Evolutionary conservation across 257 asterid genomes (phyloP).

Genomic region (Verbascum thapsus): DNA sequence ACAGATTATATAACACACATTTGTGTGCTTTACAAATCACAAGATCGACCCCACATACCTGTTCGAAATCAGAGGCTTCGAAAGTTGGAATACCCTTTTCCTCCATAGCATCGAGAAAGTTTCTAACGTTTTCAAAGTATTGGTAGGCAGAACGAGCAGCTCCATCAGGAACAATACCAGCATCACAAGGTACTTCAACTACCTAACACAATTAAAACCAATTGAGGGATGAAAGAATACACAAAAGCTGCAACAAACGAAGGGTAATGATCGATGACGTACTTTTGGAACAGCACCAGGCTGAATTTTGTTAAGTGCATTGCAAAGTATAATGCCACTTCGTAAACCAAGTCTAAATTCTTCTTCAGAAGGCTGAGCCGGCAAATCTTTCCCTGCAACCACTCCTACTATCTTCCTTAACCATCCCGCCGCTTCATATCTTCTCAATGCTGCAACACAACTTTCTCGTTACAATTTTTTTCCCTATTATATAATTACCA

Average conservation of each 20-base stretch:
- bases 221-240: conserved; percentile 8
- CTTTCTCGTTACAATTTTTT: conserved; percentile 21
- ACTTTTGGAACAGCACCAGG: conserved; percentile 80
- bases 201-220: conserved; percentile 47
- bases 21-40: neutral
- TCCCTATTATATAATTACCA: conserved; percentile 8
- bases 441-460: conserved; percentile 68
- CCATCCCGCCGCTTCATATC: conserved; percentile 84
- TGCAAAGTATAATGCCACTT: conserved; percentile 88
- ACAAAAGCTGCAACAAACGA: neutral
- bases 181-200: conserved; percentile 75
- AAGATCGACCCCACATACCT: conserved; percentile 41
- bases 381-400: conserved; percentile 71
- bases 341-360: conserved; percentile 68
- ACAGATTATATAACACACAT: neutral
- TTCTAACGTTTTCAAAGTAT: conserved; percentile 83
- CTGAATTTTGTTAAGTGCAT: conserved; percentile 71
- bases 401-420: conserved; percentile 70
- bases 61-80: conserved; percentile 85
- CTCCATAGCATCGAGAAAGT: conserved; percentile 68
- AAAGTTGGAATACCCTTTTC: conserved; percentile 81
- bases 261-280: conserved; percentile 29
- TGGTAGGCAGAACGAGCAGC: conserved; percentile 83
- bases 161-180: conserved; percentile 69
- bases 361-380: conserved; percentile 83